Percentiles rank a stretch among this genome's conserved stretches.
These are phyloP conservation scores for Psilocybe sp. DNA, from an alignment of 768 basidiomycete genomes.

Conservation along the genomic window DNA sequence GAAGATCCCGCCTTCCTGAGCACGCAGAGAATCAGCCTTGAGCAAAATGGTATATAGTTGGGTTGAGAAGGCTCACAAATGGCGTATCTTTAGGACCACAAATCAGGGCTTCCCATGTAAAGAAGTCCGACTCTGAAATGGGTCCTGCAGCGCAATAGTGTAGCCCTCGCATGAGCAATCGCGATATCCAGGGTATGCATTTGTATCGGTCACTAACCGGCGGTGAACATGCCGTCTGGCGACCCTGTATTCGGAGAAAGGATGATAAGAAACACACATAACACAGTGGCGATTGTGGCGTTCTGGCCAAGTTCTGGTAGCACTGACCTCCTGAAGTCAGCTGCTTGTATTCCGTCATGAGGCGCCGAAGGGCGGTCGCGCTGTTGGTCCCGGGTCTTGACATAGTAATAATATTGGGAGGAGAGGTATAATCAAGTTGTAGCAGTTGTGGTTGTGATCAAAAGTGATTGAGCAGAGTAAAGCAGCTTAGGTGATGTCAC, in stretches of 20 bases:
- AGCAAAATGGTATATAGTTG: background rate
- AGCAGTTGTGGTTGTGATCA: too few relatives aligned
- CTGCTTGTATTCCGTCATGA: conserved; percentile 94
- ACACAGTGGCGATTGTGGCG: background rate
- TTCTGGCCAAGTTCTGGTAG: too few relatives aligned
- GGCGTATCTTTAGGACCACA: conserved; percentile 93
- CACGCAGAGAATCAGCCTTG: conserved; percentile 2
- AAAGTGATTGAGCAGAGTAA: too few relatives aligned
- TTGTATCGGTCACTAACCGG: conserved; percentile 43
- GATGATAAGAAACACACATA: background rate
- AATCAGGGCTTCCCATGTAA: conserved; percentile 95
- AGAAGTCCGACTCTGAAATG: conserved; percentile 89
- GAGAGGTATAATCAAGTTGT: too few relatives aligned
- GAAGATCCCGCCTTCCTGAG: conserved; percentile 92
- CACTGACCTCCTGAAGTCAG: conserved; percentile 70
- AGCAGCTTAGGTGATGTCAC: too few relatives aligned
- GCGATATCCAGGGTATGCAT: background rate
- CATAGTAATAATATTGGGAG: too few relatives aligned
- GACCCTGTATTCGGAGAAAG: conserved; percentile 46
- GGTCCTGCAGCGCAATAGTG: conserved; percentile 47
- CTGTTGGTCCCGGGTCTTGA: conserved; percentile 23
- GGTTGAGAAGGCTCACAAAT: conserved; percentile 55
- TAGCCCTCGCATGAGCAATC: background rate
- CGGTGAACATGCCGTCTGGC: conserved; percentile 96
- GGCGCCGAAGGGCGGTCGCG: conserved; percentile 74